Evolutionary conservation across 257 asterid genomes (phyloP).

Genomic region (Solanum tacnaense): DNA sequence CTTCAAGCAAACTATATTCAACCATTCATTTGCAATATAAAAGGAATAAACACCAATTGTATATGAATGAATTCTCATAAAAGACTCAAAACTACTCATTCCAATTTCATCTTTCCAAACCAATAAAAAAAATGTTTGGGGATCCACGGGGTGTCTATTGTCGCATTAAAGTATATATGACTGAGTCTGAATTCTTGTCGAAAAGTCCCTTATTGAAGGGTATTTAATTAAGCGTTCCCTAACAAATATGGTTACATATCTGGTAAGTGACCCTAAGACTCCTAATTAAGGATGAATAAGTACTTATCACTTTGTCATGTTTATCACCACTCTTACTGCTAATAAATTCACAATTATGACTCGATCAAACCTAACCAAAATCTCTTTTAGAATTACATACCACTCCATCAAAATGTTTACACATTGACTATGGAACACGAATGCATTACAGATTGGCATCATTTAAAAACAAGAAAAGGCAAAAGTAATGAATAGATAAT

Average conservation of each 20-base stretch:
- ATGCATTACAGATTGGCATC: slow-evolving; percentile 1
- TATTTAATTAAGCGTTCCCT: not conserved
- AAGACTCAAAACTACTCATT: not conserved
- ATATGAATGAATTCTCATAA: not conserved
- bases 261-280: rapidly evolving
- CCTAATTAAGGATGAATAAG: not conserved
- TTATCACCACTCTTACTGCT: too few species aligned
- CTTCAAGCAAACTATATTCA: slow-evolving; percentile 7
- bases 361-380: not conserved
- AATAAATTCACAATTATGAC: too few species aligned
- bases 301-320: not conserved
- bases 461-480: not conserved
- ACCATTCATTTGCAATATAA: not conserved
- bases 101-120: not conserved
- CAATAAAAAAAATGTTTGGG: not conserved
- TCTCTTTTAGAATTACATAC: not conserved
- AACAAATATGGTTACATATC: not conserved
- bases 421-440: not conserved
- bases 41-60: not conserved
- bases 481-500: not conserved
- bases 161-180: not conserved
- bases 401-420: not conserved
- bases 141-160: not conserved
- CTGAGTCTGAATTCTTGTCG: not conserved
- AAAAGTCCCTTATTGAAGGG: not conserved